Base-by-base conservation (phyloP, 176 grass and related monocot genomes). In the Alopecurus myosuroides region DNA sequence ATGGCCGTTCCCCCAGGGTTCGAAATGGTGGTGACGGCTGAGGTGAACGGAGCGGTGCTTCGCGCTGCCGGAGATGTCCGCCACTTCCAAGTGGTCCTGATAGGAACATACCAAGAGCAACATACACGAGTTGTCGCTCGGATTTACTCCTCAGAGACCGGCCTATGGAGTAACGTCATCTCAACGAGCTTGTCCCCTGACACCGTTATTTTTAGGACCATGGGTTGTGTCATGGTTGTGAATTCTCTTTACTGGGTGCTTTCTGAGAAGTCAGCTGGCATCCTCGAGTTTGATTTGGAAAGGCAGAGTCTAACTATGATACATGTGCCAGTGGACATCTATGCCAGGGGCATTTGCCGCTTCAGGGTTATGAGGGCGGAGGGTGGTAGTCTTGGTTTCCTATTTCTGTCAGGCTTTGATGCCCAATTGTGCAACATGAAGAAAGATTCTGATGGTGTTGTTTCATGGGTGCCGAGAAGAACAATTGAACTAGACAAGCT, bases 21-120 rank as follows among this genome's bases (percentile, higher is more conserved):
- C 13, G 14, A 9, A 13, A 15, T 2, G 5, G 29, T 0, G 30
- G 6, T 0, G 60, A 17, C 0, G 14, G 0, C 15, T 2, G 2
- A 0, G 29, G 3, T 31, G 0, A 64, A 18, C 8, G 31, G 63
- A 9, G 63, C 63, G 31, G 18, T 67, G 63, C 17, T 36, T 67
- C 18, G 33, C 9, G 33, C 18, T 36, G 31, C 1, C 3, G 63
- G 18, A 36, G 63, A 67, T 9, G 9, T 0, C 17, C 31, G 3
- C 7, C 30, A 34, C 62, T 67, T 36, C 33, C 63, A 36, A 4
- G 31, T 67, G 63, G 33, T 36, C 3, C 4, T 34, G 3, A 10
- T 20, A 5, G 31, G 55, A 2, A 57, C 9, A 57, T 11, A 57
- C 9, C n/a, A 25, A 23, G 3, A 25, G 4, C 22, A 25, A 1